Evolutionary conservation across 495 filamentous ascomycete species (phyloP), one percentile per base, ranked within the genome.

Genomic region (Thozetella sp.): DNA sequence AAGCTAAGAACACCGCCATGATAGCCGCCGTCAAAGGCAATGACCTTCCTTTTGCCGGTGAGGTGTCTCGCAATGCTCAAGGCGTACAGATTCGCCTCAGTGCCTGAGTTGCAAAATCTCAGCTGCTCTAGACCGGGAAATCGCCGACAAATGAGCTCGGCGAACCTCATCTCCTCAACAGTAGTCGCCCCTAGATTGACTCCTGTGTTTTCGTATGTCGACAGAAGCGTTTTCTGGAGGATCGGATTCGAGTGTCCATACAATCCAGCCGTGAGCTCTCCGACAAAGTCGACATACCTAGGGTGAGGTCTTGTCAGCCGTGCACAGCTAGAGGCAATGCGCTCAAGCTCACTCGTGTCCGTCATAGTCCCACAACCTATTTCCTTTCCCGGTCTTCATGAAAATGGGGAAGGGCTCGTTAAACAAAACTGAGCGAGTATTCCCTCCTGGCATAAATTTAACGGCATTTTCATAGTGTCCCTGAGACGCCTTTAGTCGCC

Each of bases 361-460:
- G 55, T 80, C 79, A 26, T 67, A 66, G 53, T 64, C 76, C 26
- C 50, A 65, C 26, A 78, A 54, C 19, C 52, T 69, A 62, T 65
- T 71, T 1, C 53, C 76, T 54, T 65, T 59, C 34, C 71, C 76
- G 19, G 50, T 73, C 51, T 60, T 64, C 68, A 76, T 67, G 51
- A 65, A 73, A 22, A 85, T 53, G 0, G 83, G 83, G 57, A 83
- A 87, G 0, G 84, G 83, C 10, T 58, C 64, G 9, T 69, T 70
- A 61, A 83, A 74, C 0, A 86, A 69, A 1, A 83, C 67, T 1
- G 78, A 78, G 6, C 84, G 66, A 2, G 84, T 87, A 56, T 86
- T 87, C n/a, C 84, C 84, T 22, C 84, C 83, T 0, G 84, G 84
- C 22, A 84, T 51, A n/a, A 20, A 48, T 48, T 11, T 19, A 48